These are phyloP conservation scores for Ganoderma sp. DNA, from an alignment of 1,284 basidiomycete species.

Conservation along the genomic window DNA sequence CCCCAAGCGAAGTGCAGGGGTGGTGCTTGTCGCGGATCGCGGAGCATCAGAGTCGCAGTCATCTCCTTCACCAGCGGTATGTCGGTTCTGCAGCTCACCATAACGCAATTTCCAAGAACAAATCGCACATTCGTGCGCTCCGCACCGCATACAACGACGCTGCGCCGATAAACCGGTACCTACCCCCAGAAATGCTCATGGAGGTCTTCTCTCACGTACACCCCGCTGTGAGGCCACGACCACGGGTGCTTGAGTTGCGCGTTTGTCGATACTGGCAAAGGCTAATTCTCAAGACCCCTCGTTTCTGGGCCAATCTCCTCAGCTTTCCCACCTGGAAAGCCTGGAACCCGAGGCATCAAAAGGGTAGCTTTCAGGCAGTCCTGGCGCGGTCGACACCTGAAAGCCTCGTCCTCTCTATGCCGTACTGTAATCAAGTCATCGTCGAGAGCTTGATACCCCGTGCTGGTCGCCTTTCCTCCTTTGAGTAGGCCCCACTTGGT, in stretches of 20 bases:
- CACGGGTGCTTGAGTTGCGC: neutral
- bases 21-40: too few relatives aligned
- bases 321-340: neutral
- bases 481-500: neutral
- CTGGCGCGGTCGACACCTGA: neutral
- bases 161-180: slow-evolving; percentile 1
- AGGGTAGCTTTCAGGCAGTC: neutral
- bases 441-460: too few relatives aligned
- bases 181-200: slow-evolving; percentile 7
- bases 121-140: slow-evolving; percentile 4
- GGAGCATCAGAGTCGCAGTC: too few relatives aligned
- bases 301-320: slow-evolving; percentile 3
- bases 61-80: neutral
- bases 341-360: neutral
- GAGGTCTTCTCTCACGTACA: neutral
- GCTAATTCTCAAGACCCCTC: neutral
- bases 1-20: too few relatives aligned
- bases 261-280: slow-evolving; percentile 9
- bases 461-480: neutral
- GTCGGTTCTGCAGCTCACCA: neutral
- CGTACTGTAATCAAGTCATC: neutral
- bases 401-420: neutral
- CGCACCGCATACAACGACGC: slow-evolving; percentile 5
- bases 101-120: neutral
- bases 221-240: neutral